Base-by-base conservation (phyloP, 2,329 filamentous ascomycete genomes). In the Penicillium sp. region DNA sequence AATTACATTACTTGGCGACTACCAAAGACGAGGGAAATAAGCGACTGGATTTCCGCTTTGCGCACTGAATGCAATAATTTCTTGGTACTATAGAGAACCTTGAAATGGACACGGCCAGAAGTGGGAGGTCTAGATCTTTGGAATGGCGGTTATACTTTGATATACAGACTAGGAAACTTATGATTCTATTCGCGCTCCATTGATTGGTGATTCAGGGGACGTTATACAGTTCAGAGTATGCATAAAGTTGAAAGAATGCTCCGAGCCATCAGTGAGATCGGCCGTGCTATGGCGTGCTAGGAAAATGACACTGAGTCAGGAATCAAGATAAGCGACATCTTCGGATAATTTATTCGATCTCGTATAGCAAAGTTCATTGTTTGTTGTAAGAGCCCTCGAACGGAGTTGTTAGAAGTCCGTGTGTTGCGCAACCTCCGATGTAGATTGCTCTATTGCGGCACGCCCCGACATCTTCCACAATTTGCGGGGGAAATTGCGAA, bases 11-110 rank as follows among this genome's bases (percentile, higher is more conserved):
- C 48, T 53, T 71, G 31, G 60, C 55, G 18, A 67, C 60, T 5
- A 72, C 69, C 6, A 64, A 52, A 31, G 69, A 72, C 13, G 57
- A 67, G 40, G 71, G 71, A 8, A 72, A 68, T 46, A 68, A 66
- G 52, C 57, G 71, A 18, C 47, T 72, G 39, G 71, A 74, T 49
- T 74, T 34, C 55, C 59, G 69, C 31, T 74, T 75, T 56, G 67
- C 65, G 2, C 66, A 71, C 56, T 70, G 50, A 60, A 29, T 18
- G 11, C 18, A 27, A 27, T 6, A 27, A 27, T 27, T 34, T 8
- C 13, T 6, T 7, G 3, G 8, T 14, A 5, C 5, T 18, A 16
- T 9, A 2, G 1, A 14, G 1, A 4, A 18, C 18, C 18, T 18
- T 18, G 18, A 18, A 18, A 18, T 36, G 36, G n/a, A 43, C 21